Evolutionary conservation across 768 basidiomycete genomes (phyloP), one percentile per base, ranked within the genome.

Genomic region (Suillus spraguei): DNA sequence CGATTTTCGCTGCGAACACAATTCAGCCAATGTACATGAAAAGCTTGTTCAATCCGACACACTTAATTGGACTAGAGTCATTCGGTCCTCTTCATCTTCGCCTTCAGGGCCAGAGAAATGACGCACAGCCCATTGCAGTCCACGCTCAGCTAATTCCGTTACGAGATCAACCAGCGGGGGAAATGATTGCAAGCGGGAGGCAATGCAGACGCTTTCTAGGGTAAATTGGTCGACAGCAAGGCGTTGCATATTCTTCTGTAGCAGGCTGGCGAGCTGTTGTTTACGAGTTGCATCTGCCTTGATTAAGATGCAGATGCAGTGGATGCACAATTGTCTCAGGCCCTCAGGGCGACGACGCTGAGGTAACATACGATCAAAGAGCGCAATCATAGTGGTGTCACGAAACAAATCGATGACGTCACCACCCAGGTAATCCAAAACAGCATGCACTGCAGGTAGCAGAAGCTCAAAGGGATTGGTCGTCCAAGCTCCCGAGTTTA

Each of bases 101-200:
- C 69, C 66, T 3, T 71, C 71, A 1, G 79, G 77, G 13, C 65
- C 72, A 0, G 82, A 79, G 62, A 87, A 76, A 28, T 72, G 70
- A 47, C 82, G 77, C 5, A 87, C 82, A 16, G 82, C 80, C 82
- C 85, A 85, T 60, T 85, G 81, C 68, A 89, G 68, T 1, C 78
- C 81, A 54, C 78, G 76, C 55, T 87, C 81, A 8, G 82, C 69
- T 10, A 87, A 64, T 32, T 52, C 68, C 3, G 70, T 69, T 14
- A 77, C 60, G n/a, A 74, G 38, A 32, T 60, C 74, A 74, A 13
- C 68, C 70, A 39, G 64, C 46, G n/a, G 72, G 56, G 5, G 58
- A 60, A 41, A 66, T 62, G 49, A 80, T 65, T 58, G 56, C 24
- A 58, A 58, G 39, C 64, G 74, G 24, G 63, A 65, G 1, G 76